phyloP scores from a whole-genome alignment of 2,329 filamentous ascomycete species.

The Tympanopsis confertula region DNA sequence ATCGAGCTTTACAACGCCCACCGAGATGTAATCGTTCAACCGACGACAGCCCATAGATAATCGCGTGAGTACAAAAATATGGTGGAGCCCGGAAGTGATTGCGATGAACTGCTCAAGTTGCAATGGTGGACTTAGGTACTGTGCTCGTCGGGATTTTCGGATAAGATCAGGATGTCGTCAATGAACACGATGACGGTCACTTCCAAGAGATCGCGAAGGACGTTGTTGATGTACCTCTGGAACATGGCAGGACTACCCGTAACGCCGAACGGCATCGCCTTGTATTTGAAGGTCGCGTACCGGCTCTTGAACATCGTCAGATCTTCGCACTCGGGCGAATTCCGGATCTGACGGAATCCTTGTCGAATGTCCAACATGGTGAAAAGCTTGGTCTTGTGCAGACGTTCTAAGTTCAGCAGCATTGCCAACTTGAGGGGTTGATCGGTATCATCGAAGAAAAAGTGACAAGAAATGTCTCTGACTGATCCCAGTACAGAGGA shows the following conservation, averaged over 20 bases:
- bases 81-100: no score
- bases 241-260: conserved; percentile 8
- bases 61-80: no score
- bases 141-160: conserved; percentile 1
- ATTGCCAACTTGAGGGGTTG: no score
- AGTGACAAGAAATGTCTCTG: no score
- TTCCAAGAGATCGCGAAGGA: conserved; percentile 6
- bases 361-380: conserved; percentile 11
- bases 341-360: conserved; percentile 5
- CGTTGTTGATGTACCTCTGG: conserved; percentile 7
- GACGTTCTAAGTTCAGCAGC: conserved; percentile 6
- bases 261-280: conserved; percentile 14
- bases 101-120: no score
- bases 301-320: conserved; percentile 6
- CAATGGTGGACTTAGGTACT: background rate
- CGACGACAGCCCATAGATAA: no score
- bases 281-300: conserved; percentile 8
- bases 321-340: conserved; percentile 2
- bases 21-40: no score
- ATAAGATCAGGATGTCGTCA: conserved; percentile 7
- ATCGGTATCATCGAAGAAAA: no score
- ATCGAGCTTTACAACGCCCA: no score
- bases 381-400: conserved; percentile 9
- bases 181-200: conserved; percentile 6
- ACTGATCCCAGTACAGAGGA: no score